Conservation (phyloP, 2,329 filamentous ascomycete species). For the Pseudohalonectria lignicola region DNA sequence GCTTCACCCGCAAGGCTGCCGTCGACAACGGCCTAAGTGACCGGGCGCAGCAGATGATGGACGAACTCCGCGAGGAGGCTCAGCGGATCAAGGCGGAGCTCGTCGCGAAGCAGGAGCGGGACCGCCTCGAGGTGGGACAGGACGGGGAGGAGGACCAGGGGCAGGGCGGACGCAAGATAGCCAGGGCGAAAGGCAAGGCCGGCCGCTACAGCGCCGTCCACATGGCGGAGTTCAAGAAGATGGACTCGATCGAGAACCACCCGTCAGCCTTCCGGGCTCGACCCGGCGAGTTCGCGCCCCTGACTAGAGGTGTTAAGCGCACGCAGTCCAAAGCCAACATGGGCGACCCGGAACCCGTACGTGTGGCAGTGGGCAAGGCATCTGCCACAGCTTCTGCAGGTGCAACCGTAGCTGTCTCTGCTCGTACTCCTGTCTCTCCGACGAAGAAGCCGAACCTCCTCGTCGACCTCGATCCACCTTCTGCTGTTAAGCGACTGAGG, state of each 20-base stretch:
- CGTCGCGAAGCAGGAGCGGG: constrained; percentile 46
- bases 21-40: constrained; percentile 44
- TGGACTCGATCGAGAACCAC: constrained; percentile 90
- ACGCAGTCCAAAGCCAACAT: constrained; percentile 48
- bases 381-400: neutral
- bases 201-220: constrained; percentile 77
- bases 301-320: constrained; percentile 33
- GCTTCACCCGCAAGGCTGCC: constrained; percentile 26
- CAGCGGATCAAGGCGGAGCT: constrained; percentile 60
- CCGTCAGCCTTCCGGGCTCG: constrained; percentile 64
- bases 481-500: constrained; percentile 60
- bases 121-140: constrained; percentile 34
- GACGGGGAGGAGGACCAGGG: constrained; percentile 33
- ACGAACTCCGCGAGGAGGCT: constrained; percentile 62
- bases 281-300: constrained; percentile 6
- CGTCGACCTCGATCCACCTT: constrained; percentile 19
- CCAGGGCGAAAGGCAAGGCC: constrained; percentile 65
- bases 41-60: constrained; percentile 49
- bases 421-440: constrained; percentile 12
- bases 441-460: constrained; percentile 15
- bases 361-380: constrained; percentile 19
- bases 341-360: constrained; percentile 42
- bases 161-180: constrained; percentile 56
- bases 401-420: constrained; percentile 6
- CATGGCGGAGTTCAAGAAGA: constrained; percentile 86